Percentiles rank a stretch among this genome's conserved stretches.
Evolutionary conservation across 2,329 filamentous ascomycete genomes (phyloP).

Genomic region (Exophiala alcalophila): DNA sequence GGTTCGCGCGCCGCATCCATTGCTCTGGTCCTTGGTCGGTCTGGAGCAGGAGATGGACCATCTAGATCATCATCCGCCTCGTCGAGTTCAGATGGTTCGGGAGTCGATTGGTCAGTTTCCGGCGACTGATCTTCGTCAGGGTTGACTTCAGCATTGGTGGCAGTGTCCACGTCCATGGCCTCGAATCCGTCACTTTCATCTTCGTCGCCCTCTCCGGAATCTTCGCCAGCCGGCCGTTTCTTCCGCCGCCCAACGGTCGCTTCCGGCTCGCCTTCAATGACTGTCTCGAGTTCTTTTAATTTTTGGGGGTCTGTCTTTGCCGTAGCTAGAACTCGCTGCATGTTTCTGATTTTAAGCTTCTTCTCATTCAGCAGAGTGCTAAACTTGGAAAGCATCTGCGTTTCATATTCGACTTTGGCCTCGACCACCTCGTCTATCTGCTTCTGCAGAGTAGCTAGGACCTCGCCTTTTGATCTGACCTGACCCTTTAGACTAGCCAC

Average conservation of each 20-base stretch:
- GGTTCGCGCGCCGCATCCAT: not conserved
- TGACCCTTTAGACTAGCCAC: slow-evolving; percentile 42
- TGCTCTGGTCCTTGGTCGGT: slow-evolving; percentile 10
- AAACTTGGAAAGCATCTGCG: slow-evolving; percentile 57
- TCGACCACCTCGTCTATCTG: slow-evolving; percentile 58
- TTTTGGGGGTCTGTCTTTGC: slow-evolving; percentile 45
- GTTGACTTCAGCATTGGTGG: slow-evolving; percentile 4
- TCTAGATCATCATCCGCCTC: slow-evolving; percentile 22
- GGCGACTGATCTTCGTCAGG: slow-evolving; percentile 15
- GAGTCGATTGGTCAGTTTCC: slow-evolving; percentile 10
- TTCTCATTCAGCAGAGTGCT: slow-evolving; percentile 59
- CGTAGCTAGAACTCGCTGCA: slow-evolving; percentile 54
- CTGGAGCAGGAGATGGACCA: slow-evolving; percentile 1
- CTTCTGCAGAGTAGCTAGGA: slow-evolving; percentile 49
- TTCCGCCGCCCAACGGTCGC: slow-evolving; percentile 21
- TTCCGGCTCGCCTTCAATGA: slow-evolving; percentile 32
- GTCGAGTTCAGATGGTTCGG: slow-evolving; percentile 11
- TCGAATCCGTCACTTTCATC: slow-evolving; percentile 29
- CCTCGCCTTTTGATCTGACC: slow-evolving; percentile 47
- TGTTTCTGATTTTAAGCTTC: slow-evolving; percentile 63
- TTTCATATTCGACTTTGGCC: slow-evolving; percentile 57
- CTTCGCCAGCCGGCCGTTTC: slow-evolving; percentile 22
- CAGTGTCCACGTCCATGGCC: slow-evolving; percentile 16
- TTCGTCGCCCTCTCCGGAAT: slow-evolving; percentile 8
- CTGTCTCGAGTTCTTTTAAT: slow-evolving; percentile 34